Base-by-base conservation (phyloP, 768 basidiomycete genomes). In the Boletus rubescentipes region DNA sequence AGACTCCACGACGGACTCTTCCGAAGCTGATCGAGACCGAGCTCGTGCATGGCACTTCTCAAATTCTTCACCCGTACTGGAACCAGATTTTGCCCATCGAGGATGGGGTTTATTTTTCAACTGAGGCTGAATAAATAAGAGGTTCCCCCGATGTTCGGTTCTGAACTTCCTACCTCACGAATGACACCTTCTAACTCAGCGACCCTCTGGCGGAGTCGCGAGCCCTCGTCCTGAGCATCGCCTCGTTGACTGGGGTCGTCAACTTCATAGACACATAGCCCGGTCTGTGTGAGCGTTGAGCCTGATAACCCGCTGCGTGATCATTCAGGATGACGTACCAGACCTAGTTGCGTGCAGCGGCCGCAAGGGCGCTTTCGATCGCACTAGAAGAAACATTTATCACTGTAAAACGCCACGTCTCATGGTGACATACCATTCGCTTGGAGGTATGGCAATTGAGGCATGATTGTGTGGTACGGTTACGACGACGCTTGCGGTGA, bases 131-230 rank as follows among this genome's bases (percentile, higher is more conserved):
- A 40, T 32, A 26, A 51, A 35, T 51, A 14, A 39, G 46, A 30
- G 20, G 18, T 23, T 12, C 6, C 26, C 38, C 15, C 16, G 12
- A 47, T 20, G 12, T 35, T 18, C 15, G n/a, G 21, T 11, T 9
- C 7, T 14, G 23, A 46, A 63, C 68, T 26, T 26, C 26, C 53
- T 62, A 85, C 86, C 76, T 88, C 88, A n/a, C 90, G 82, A 56
- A 92, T 86, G 35, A 91, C 87, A 46, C 87, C 85, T 69, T 93
- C 90, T 1, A 93, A 78, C 62, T 93, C 90, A 26, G 89, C 89
- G 21, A 92, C 86, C 42, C 90, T 82, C 55, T 83, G 82, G 49
- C 88, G 79, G 20, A 92, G 76, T 35, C 84, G 78, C 32, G 82
- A 77, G 40, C 77, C 77, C 65, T 91, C 89, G 53, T 86, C 86